phyloP scores from a whole-genome alignment of 768 basidiomycete species.

The Rhizopogon rudus region DNA sequence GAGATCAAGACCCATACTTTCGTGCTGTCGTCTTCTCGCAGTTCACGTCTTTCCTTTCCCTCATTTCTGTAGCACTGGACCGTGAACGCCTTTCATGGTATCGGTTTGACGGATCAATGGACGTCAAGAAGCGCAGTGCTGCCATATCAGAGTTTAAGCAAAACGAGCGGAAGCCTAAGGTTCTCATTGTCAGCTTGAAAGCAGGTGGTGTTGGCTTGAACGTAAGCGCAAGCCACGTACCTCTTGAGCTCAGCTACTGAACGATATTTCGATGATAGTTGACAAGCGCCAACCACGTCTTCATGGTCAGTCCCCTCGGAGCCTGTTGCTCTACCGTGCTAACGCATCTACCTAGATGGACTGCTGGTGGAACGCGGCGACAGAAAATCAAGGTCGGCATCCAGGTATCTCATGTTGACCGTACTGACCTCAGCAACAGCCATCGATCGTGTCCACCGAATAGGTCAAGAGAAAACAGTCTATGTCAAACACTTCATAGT shows the following conservation, averaged over 20 bases:
- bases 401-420: neutral
- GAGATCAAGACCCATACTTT: constrained; percentile 70
- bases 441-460: constrained; percentile 81
- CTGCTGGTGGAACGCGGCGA: constrained; percentile 89
- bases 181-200: constrained; percentile 76
- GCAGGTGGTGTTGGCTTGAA: constrained; percentile 93
- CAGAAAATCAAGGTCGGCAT: constrained; percentile 68
- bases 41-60: constrained; percentile 82
- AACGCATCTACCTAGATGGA: constrained; percentile 58
- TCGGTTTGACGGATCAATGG: constrained; percentile 93
- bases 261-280: constrained; percentile 35
- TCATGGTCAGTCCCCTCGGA: constrained; percentile 53
- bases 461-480: constrained; percentile 79
- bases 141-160: constrained; percentile 77
- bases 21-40: constrained; percentile 88
- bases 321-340: neutral
- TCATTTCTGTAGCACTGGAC: constrained; percentile 67
- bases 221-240: constrained; percentile 33
- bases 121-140: constrained; percentile 70
- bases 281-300: constrained; percentile 80
- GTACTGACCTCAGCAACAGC: constrained; percentile 37
- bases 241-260: neutral
- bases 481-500: constrained; percentile 86
- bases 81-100: constrained; percentile 66
- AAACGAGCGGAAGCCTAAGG: constrained; percentile 63